Conservation (phyloP, 805 yeast genomes). For the Candida incommunis region DNA sequence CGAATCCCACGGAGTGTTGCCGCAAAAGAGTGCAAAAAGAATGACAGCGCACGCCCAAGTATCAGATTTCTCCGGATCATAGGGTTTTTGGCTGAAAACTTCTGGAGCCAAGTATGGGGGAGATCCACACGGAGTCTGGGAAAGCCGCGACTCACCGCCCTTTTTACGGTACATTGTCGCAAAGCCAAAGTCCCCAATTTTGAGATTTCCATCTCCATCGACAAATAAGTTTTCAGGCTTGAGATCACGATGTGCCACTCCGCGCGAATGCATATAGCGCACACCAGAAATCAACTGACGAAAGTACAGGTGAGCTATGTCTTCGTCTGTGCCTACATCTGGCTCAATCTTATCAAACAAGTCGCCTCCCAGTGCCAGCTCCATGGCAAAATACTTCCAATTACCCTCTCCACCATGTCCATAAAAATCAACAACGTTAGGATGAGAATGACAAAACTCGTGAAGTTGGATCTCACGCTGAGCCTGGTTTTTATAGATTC, state of each 20-base stretch:
- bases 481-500: slow-evolving; percentile 5
- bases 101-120: slow-evolving; percentile 78
- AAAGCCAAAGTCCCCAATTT: slow-evolving; percentile 94
- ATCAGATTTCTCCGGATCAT: slow-evolving; percentile 46
- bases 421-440: slow-evolving; percentile 41
- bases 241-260: slow-evolving; percentile 74
- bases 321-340: slow-evolving; percentile 52
- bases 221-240: slow-evolving; percentile 93
- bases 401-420: slow-evolving; percentile 39
- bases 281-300: slow-evolving; percentile 56
- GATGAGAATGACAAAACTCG: slow-evolving; percentile 40
- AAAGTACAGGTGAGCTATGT: slow-evolving; percentile 55
- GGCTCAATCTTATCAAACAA: slow-evolving; percentile 69
- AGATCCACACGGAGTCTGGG: slow-evolving; percentile 49
- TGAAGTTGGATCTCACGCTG: slow-evolving; percentile 44
- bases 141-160: slow-evolving; percentile 20
- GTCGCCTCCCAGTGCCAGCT: slow-evolving; percentile 63
- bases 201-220: slow-evolving; percentile 85
- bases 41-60: slow-evolving; percentile 62
- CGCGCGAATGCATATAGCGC: slow-evolving; percentile 60
- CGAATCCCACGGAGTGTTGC: slow-evolving; percentile 61
- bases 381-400: slow-evolving; percentile 56
- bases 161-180: slow-evolving; percentile 63
- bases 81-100: slow-evolving; percentile 31
- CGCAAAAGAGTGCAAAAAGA: slow-evolving; percentile 45